These are phyloP conservation scores for Monosporascus ibericus DNA, from an alignment of 2,329 filamentous ascomycete species.

Conservation along the genomic window DNA sequence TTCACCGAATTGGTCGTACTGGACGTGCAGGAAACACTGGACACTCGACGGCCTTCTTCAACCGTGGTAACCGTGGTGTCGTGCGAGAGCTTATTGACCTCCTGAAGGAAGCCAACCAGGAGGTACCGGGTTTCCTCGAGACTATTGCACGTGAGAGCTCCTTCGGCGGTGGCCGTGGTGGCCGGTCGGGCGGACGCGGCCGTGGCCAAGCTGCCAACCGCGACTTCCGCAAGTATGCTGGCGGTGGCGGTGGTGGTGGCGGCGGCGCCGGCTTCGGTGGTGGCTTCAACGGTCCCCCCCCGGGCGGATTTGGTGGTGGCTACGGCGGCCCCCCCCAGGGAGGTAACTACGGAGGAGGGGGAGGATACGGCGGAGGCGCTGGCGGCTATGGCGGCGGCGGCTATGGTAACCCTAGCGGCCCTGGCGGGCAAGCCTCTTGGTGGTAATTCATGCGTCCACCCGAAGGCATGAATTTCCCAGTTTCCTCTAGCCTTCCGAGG, in stretches of 20 bases:
- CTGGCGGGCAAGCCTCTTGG: slow-evolving; percentile 62
- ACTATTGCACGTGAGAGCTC: slow-evolving; percentile 93
- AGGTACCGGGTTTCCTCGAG: slow-evolving; percentile 89
- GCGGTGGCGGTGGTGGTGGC: slow-evolving; percentile 36
- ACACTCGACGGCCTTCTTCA: slow-evolving; percentile 98
- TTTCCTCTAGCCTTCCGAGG: slow-evolving; percentile 7
- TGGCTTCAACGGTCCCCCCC: slow-evolving; percentile 34
- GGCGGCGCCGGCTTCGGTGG: slow-evolving; percentile 35
- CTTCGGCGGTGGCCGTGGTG: slow-evolving; percentile 61
- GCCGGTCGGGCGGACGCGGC: slow-evolving; percentile 63
- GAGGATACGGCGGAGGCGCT: slow-evolving; percentile 29
- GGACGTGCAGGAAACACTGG: slow-evolving; percentile 99
- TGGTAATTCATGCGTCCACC: slow-evolving; percentile 40
- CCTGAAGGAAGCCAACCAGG: slow-evolving; percentile 97
- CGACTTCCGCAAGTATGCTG: slow-evolving; percentile 80
- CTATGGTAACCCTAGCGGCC: slow-evolving; percentile 65
- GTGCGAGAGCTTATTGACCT: slow-evolving; percentile 96
- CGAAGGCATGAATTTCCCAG: slow-evolving; percentile 10
- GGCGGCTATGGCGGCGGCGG: slow-evolving; percentile 42
- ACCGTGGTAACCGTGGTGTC: slow-evolving; percentile 97
- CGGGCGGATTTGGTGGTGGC: slow-evolving; percentile 31
- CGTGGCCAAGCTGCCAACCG: slow-evolving; percentile 68
- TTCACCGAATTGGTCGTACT: slow-evolving; percentile 99
- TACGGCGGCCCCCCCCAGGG: slow-evolving; percentile 37
- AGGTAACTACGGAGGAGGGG: slow-evolving; percentile 31